Evolutionary conservation across 2,329 filamentous ascomycete species (phyloP), one percentile per base, ranked within the genome.

Genomic region (Cladosporium cucumerinum): DNA sequence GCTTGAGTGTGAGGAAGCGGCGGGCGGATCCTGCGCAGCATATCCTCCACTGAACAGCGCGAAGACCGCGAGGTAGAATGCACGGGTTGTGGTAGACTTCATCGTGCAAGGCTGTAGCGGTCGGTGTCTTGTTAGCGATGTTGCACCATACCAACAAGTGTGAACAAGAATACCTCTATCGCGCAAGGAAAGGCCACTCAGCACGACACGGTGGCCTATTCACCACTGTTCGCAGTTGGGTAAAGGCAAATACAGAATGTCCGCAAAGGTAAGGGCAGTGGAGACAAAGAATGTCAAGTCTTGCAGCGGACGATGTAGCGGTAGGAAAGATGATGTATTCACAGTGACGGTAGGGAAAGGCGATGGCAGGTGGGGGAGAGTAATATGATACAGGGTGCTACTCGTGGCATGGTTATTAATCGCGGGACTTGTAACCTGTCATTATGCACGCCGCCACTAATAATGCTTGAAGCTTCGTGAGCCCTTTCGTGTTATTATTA

Each of bases 1-100:
- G 49, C 76, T 73, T 23, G 60, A 46, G 14, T 39, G 46, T 62
- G 60, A 62, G 8, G 60, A 62, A 58, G 69, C 61, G 64, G 69
- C 72, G 48, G 76, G 69, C 70, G 74, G 73, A 68, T 74, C 74
- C 63, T 74, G 72, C 73, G 77, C 76, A 69, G 74, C 80, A 69
- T 84, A 72, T 82, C 80, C 63, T 26, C 64, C 65, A 55, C 79
- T 78, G 67, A 87, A 79, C 71, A 89, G 80, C 69, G 85, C 80
- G 73, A 88, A 88, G 68, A 87, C 80, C 63, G 86, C 86, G 64
- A 88, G 79, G 75, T 85, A 88, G 77, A 89, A 88, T 46, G 71
- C 67, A 14, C 63, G 48, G 23, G 57, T 21, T 0, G 63, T 61
- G 26, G 62, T 10, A 16, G 62, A 59, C 57, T 61, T 65, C 63